These are phyloP conservation scores for Sporothrix dimorphospora DNA, from an alignment of 2,329 filamentous ascomycete genomes.

Conservation along the genomic window DNA sequence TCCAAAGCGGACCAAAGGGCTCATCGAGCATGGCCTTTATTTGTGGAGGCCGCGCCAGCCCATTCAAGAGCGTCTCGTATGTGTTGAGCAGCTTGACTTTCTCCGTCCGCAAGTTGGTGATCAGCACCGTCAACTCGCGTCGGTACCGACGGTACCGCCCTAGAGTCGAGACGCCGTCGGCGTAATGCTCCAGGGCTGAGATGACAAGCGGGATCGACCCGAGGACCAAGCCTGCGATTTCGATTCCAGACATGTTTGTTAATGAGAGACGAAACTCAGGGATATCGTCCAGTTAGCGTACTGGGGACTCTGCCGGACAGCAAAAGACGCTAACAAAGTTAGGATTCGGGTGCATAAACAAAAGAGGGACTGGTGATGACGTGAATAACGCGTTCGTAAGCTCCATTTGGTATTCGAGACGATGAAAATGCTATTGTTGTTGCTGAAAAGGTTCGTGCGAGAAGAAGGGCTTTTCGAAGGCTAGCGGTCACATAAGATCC, in stretches of 20 bases:
- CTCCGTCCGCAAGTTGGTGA: slow-evolving; percentile 37
- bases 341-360: no score
- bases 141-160: slow-evolving; percentile 31
- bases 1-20: slow-evolving; percentile 40
- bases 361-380: no score
- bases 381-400: no score
- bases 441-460: no score
- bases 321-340: no score
- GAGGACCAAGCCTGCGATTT: slow-evolving; percentile 37
- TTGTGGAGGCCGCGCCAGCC: slow-evolving; percentile 34
- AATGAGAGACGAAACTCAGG: no score
- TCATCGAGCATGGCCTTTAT: slow-evolving; percentile 40
- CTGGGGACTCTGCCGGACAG: no score
- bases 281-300: no score
- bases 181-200: slow-evolving; percentile 35
- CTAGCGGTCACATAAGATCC: no score
- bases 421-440: no score
- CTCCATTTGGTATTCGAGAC: no score
- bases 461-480: no score
- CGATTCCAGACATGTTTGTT: slow-evolving; percentile 36
- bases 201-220: slow-evolving; percentile 36
- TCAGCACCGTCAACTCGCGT: slow-evolving; percentile 37
- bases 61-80: slow-evolving; percentile 39
- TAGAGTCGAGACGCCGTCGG: slow-evolving; percentile 35
- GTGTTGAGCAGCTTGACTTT: slow-evolving; percentile 38